These are phyloP conservation scores for Fusarium sp. DNA, from an alignment of 2,329 filamentous ascomycete species.

Conservation along the genomic window DNA sequence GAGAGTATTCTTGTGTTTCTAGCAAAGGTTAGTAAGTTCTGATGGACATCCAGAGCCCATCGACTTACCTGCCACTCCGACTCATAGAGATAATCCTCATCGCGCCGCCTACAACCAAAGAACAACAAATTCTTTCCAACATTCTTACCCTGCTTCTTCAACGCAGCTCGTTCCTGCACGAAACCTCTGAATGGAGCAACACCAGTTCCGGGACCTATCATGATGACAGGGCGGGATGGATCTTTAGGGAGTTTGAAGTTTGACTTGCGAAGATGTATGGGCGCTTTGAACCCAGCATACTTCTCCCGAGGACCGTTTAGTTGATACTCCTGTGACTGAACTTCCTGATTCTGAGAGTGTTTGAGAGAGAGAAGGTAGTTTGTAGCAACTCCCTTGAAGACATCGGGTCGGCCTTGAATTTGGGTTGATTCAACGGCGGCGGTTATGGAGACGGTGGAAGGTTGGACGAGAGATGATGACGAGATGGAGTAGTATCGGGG, in stretches of 20 bases:
- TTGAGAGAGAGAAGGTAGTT: slow-evolving; percentile 19
- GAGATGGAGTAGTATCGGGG: slow-evolving; percentile 30
- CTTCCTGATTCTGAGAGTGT: background rate
- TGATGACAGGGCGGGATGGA: background rate
- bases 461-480: slow-evolving; percentile 16
- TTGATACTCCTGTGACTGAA: background rate
- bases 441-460: slow-evolving; percentile 6
- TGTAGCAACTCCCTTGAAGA: slow-evolving; percentile 1
- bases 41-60: fast-evolving
- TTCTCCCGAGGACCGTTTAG: background rate
- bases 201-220: slow-evolving; percentile 14
- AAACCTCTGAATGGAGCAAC: slow-evolving; percentile 15
- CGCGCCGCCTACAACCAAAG: background rate
- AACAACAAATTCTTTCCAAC: background rate
- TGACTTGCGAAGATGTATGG: background rate
- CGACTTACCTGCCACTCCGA: background rate
- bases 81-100: background rate
- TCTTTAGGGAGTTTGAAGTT: slow-evolving; percentile 4
- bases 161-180: background rate
- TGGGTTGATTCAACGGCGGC: background rate
- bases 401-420: background rate
- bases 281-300: background rate
- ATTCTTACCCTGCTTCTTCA: background rate
- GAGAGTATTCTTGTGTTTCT: background rate
- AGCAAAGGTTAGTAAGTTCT: fast-evolving